Evolutionary conservation across 495 filamentous ascomycete species (phyloP).

Genomic region (Penicillium canescens): DNA sequence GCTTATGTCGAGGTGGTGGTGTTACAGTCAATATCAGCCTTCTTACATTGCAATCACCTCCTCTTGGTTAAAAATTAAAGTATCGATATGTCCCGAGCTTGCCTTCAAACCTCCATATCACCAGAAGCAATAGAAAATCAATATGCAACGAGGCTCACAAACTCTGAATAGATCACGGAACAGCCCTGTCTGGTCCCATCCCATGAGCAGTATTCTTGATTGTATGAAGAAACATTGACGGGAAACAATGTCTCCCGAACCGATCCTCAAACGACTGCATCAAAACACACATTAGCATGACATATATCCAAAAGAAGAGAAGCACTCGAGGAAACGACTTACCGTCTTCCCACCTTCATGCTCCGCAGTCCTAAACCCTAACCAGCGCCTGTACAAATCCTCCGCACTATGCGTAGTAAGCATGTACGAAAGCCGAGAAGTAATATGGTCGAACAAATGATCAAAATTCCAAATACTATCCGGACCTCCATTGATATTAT

Average conservation of each 20-base stretch:
- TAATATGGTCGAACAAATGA: slow-evolving; percentile 25
- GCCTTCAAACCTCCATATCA: too few species aligned
- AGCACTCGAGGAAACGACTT: background rate
- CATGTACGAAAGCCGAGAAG: slow-evolving; percentile 31
- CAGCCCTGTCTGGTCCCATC: slow-evolving; percentile 19
- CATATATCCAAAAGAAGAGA: background rate
- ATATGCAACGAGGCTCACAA: too few species aligned
- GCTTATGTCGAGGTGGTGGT: too few species aligned
- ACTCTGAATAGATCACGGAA: slow-evolving; percentile 9
- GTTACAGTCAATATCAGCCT: too few species aligned
- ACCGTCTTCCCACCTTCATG: slow-evolving; percentile 24
- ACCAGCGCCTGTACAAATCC: slow-evolving; percentile 25
- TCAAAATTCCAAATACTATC: slow-evolving; percentile 27
- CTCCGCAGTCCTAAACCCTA: slow-evolving; percentile 23
- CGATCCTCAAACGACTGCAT: slow-evolving; percentile 11
- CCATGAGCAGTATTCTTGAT: slow-evolving; percentile 20
- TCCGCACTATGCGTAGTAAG: slow-evolving; percentile 28
- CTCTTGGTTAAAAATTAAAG: too few species aligned
- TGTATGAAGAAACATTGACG: slow-evolving; percentile 27
- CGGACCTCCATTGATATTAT: slow-evolving; percentile 23
- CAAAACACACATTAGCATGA: background rate
- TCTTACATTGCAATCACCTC: too few species aligned
- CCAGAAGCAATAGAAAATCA: too few species aligned
- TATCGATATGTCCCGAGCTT: too few species aligned
- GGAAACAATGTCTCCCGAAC: slow-evolving; percentile 28